Evolutionary conservation across 768 basidiomycete species (phyloP), one percentile per base, ranked within the genome.

Genomic region (Auricularia sp.): DNA sequence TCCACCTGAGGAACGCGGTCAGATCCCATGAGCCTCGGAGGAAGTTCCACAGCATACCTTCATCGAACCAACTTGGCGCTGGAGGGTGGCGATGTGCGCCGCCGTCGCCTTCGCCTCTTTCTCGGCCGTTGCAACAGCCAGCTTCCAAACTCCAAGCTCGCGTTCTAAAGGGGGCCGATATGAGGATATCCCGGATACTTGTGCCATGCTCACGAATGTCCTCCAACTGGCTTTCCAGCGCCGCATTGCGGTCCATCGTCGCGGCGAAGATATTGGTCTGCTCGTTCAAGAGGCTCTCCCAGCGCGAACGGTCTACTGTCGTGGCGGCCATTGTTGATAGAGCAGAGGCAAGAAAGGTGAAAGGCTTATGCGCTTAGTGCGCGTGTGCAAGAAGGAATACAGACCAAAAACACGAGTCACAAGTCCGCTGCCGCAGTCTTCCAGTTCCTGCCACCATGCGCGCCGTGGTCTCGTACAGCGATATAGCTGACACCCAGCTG

Each of bases 61-160:
- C 37, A 84, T 73, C 64, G 78, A 80, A 34, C 83, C 81, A 64
- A 89, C 80, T 66, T 89, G 88, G 69, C 81, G 75, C 70, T 88
- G 85, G 69, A 89, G 80, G 64, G 84, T 79, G 63, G 83, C 77
- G 63, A 88, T 77, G 69, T 86, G 85, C 77, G 81, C 82, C 71
- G 88, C 85, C 82, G 87, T 85, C 76, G 83, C 80, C 69, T 83
- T 84, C 62, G 78, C 78, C 67, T 87, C 85, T 35, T 83, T 83
- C 68, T 87, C 85, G 37, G 83, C 81, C 33, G 81, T 63, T 76
- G 71, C 88, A 87, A 65, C 42, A 29, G 87, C 88, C 70, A 83
- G 83, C 74, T 87, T 88, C 86, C 86, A 88, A 33, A 87, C 82
- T 21, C 78, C 76, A 34, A 89, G 76, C 74, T 91, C 88, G 51